Evolutionary conservation across 768 basidiomycete species (phyloP), one percentile per base, ranked within the genome.

Genomic region (Dentipellis fragilis): DNA sequence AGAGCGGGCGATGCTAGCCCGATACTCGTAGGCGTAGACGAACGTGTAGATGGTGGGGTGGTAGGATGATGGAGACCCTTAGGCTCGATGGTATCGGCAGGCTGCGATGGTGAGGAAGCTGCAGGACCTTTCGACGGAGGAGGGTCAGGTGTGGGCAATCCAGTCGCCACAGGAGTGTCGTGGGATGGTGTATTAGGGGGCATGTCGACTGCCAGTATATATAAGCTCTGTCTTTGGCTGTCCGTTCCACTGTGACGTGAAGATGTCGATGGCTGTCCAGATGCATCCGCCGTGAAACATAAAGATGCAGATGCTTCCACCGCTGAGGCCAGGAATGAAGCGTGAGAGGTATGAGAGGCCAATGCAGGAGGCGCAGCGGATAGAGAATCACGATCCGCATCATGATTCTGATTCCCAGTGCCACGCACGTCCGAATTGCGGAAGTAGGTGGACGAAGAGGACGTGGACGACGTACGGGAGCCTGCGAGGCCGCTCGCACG

Each of bases 401-500:
- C 42, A 45, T 45, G 42, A 45, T 45, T 45, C n/a, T 45, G 42
- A 45, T 45, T 19, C 14, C 19, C 42, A 45, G 42, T 17, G 42
- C 42, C 42, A 45, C 10, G 7, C 19, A 9, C n/a, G 19, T 16
- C n/a, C 42, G 42, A 17, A 45, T 45, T 17, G n/a, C n/a, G n/a
- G 14, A n/a, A n/a, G n/a, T n/a, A 5, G 59, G 55, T 21, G 59
- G 59, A 36, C 59, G 59, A 45, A 45, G 42, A n/a, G n/a, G 42
- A 45, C 7, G 42, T 17, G n/a, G 42, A 45, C 11, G 42, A 45
- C 14, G 19, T 17, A 19, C 42, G 42, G n/a, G 42, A 45, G 8
- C 42, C 42, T 19, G 29, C 29, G 29, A 29, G 29, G 29, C 29
- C 29, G 29, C 29, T 29, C 29, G 29, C 29, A 29, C 19, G n/a